Evolutionary conservation across 2,329 filamentous ascomycete genomes (phyloP).

Genomic region (Hymenoscyphus occultus): DNA sequence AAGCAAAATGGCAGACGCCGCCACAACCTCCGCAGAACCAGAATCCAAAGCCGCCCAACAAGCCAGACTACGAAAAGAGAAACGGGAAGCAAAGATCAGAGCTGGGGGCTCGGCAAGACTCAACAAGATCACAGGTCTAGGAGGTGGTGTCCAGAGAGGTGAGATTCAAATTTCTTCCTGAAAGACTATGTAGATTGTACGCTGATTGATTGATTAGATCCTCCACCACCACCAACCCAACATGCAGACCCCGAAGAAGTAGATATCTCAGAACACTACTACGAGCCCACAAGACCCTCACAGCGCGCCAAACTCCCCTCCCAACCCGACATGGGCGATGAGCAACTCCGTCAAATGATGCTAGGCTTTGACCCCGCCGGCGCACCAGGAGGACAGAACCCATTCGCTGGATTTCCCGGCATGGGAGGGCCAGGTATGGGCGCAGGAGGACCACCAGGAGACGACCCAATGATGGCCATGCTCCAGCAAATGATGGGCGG

Average conservation of each 20-base stretch:
- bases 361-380: constrained; percentile 50
- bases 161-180: not conserved
- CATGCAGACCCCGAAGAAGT: constrained; percentile 69
- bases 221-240: constrained; percentile 38
- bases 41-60: constrained; percentile 54
- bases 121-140: constrained; percentile 71
- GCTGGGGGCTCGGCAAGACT: constrained; percentile 67
- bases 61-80: constrained; percentile 73
- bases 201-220: not conserved
- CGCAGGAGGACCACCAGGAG: constrained; percentile 25
- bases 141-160: constrained; percentile 54
- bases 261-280: constrained; percentile 72
- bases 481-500: constrained; percentile 68
- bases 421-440: constrained; percentile 30
- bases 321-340: constrained; percentile 47
- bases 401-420: constrained; percentile 36
- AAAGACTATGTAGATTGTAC: not conserved
- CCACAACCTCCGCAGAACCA: constrained; percentile 25
- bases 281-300: constrained; percentile 51
- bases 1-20: constrained; percentile 32
- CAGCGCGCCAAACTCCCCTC: constrained; percentile 32
- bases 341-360: constrained; percentile 64
- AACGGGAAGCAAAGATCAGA: constrained; percentile 74
- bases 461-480: constrained; percentile 73
- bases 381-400: constrained; percentile 33